Evolutionary conservation across 2,329 filamentous ascomycete species (phyloP).

Genomic region (Fusarium proliferatum): DNA sequence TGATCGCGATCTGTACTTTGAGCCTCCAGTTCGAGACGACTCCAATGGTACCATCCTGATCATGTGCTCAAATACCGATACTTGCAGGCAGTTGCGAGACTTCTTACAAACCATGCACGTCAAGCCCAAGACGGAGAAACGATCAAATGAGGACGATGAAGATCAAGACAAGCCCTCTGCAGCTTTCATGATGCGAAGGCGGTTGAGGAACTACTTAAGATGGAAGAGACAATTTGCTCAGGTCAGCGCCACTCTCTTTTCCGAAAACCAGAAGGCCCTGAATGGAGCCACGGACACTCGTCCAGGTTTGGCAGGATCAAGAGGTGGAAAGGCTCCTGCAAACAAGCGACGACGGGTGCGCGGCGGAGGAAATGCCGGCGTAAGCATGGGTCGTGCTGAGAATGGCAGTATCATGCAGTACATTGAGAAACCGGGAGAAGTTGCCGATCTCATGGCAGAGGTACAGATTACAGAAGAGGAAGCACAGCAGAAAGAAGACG

Average conservation of each 20-base stretch:
- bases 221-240: slow-evolving; percentile 93
- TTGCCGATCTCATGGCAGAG: slow-evolving; percentile 84
- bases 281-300: slow-evolving; percentile 72
- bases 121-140: slow-evolving; percentile 62
- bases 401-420: slow-evolving; percentile 80
- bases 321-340: slow-evolving; percentile 72
- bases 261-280: slow-evolving; percentile 82
- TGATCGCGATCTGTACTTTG: slow-evolving; percentile 88
- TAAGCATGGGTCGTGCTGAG: slow-evolving; percentile 70
- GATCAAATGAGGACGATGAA: slow-evolving; percentile 57
- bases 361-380: slow-evolving; percentile 75
- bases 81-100: slow-evolving; percentile 88
- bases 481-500: slow-evolving; percentile 78
- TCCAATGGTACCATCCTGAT: slow-evolving; percentile 93
- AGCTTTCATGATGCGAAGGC: slow-evolving; percentile 89
- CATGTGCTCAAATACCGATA: slow-evolving; percentile 92
- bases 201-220: slow-evolving; percentile 83
- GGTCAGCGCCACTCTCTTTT: slow-evolving; percentile 81
- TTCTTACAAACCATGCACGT: slow-evolving; percentile 93
- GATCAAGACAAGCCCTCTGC: slow-evolving; percentile 75
- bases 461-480: slow-evolving; percentile 85
- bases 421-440: slow-evolving; percentile 85
- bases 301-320: slow-evolving; percentile 56
- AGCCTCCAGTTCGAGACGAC: slow-evolving; percentile 79
- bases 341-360: slow-evolving; percentile 89